Evolutionary conservation across 1,284 basidiomycete genomes (phyloP), one percentile per base, ranked within the genome.

Genomic region (Fomitopsis schrenkii): DNA sequence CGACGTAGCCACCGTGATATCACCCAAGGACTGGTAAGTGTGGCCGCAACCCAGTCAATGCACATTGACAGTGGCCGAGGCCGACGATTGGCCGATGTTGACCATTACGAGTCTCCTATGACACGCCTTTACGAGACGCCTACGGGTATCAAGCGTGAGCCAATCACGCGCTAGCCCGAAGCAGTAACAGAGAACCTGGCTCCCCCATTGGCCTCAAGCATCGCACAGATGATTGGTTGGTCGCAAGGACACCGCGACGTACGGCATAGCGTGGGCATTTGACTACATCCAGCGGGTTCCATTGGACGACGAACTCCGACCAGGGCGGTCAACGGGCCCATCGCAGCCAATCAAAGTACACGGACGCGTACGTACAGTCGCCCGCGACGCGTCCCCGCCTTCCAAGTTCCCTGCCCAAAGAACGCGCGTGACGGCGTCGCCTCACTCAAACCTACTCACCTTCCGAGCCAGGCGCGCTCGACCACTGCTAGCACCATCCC

Each of bases 401-500:
- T 22, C 22, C 22, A 33, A 8, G 30, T 8, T 33, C 35, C 42
- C 58, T 44, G 2, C 58, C 48, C 28, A 33, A 50, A 26, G 48
- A 7, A 22, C 28, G 35, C 52, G n/a, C n/a, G n/a, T n/a, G n/a
- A n/a, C n/a, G n/a, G n/a, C n/a, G n/a, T n/a, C n/a, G 12, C 35
- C 17, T 54, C 33, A 14, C 10, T 3, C n/a, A 17, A 30, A 5
- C 33, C 30, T 38, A 30, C n/a, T 66, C 64, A 63, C 57, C 62
- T 26, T 19, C 64, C 67, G n/a, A 73, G 68, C 77, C 77, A 80
- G 42, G 75, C 79, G 54, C 75, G 74, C 65, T 84, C 83, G 30
- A 80, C 72, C 12, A 81, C 76, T 14, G 76, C 79, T 60, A 85
- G 71, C 58, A 85, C 62, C 80, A 84, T 82, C 60, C 73, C 76